A percentile compares a stretch with the other conserved stretches of the same genome.
Evolutionary conservation across 2,329 filamentous ascomycete species (phyloP).

Genomic region (Penicillium sp.): DNA sequence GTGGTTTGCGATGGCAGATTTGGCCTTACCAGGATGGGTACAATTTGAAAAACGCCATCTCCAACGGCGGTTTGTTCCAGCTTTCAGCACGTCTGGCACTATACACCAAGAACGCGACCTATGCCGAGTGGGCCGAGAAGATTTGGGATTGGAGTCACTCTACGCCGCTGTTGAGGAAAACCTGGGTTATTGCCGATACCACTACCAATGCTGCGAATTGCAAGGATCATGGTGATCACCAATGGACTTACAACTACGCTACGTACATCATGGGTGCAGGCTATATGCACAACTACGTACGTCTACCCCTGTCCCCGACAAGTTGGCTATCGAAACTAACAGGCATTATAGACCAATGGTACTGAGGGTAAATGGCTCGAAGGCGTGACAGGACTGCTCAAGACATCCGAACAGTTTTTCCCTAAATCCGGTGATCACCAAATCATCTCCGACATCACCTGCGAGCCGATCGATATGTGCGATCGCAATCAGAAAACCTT

Average conservation of each 20-base stretch:
- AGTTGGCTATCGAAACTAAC: slow-evolving; percentile 21
- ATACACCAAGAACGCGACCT: slow-evolving; percentile 54
- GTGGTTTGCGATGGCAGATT: slow-evolving; percentile 72
- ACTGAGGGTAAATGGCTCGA: slow-evolving; percentile 43
- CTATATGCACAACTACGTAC: slow-evolving; percentile 54
- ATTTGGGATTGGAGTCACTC: slow-evolving; percentile 53
- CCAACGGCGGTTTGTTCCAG: slow-evolving; percentile 71
- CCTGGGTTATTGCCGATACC: slow-evolving; percentile 56
- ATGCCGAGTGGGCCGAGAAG: slow-evolving; percentile 52
- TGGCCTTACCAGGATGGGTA: slow-evolving; percentile 65
- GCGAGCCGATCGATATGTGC: slow-evolving; percentile 53
- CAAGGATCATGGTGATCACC: slow-evolving; percentile 52
- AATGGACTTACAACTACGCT: slow-evolving; percentile 58
- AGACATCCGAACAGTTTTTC: slow-evolving; percentile 43
- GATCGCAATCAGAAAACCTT: slow-evolving; percentile 61
- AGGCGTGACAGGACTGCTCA: slow-evolving; percentile 48
- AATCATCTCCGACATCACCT: slow-evolving; percentile 56
- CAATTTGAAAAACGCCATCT: slow-evolving; percentile 70
- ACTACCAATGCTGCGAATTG: slow-evolving; percentile 51
- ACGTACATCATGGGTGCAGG: slow-evolving; percentile 52
- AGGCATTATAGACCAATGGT: slow-evolving; percentile 39
- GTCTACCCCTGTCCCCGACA: neutral
- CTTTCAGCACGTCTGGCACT: slow-evolving; percentile 64
- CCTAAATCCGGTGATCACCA: slow-evolving; percentile 35
- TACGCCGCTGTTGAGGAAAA: slow-evolving; percentile 51